Evolutionary conservation across 345 rosid species (phyloP), one percentile per base, ranked within the genome.

Genomic region (Pseudoturritis turrita): DNA sequence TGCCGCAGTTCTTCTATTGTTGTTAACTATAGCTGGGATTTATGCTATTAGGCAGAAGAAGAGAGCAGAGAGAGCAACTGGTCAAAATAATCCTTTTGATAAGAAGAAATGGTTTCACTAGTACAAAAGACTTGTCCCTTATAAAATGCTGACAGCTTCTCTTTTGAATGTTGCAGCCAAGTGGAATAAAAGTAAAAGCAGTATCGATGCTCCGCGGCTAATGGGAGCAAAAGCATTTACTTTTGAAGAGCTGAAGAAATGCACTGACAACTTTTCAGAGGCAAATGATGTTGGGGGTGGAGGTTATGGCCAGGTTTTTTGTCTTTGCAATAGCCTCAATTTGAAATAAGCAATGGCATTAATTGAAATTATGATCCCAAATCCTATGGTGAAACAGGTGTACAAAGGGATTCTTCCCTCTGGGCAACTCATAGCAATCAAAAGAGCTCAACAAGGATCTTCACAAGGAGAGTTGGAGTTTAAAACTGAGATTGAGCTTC

Each of bases 241-340:
- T 50, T 81, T 83, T 41, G 91, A 89, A 40, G 98, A 95, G 77
- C 78, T 92, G 10, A 89, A 75, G 79, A 89, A 76, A 76, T 87
- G 76, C 64, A 79, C 92, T 19, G 81, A 82, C 33, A 86, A 86
- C 37, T 95, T 95, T 78, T 85, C 93, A 28, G 86, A 88, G 10
- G 69, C 86, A 76, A 89, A 82, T 63, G 85, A 72, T 50, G 63
- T 89, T 59, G 96, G 99, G 21, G 86, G 88, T 10, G 98, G 99
- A 18, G 99, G 97, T 45, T 91, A 88, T 71, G 99, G 99, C 46
- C 85, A 91, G 92, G 97, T 88, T 62, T 51, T 56, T 68, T 39
- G 57, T 12, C 18, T 56, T 36, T 29, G 8, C 23, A 3, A n/a
- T 59, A 35, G 2, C 5, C 21, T 60, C 2, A 40, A 0, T n/a